phyloP scores from a whole-genome alignment of 31 red algal genomes.

The Endocladia muricata region DNA sequence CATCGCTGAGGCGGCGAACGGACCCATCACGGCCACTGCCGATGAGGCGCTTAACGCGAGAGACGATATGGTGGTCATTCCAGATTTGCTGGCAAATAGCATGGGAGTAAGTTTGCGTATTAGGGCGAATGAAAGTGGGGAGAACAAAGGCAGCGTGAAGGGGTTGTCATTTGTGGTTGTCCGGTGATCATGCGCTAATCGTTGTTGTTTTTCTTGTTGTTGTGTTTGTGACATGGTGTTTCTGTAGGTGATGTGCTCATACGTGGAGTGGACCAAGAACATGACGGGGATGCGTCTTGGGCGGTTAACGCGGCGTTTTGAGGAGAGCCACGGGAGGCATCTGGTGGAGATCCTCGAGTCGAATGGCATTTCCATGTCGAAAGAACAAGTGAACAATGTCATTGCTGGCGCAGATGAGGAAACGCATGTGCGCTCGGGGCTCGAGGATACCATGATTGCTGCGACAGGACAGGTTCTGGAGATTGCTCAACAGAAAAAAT shows the following conservation, averaged over 20 bases:
- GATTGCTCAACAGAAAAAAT: slow-evolving; percentile 67
- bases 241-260: slow-evolving; percentile 66
- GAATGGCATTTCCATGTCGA: slow-evolving; percentile 81
- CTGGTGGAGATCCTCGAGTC: slow-evolving; percentile 75
- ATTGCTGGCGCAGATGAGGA: slow-evolving; percentile 88
- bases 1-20: slow-evolving; percentile 94
- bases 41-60: slow-evolving; percentile 69
- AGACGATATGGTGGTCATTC: slow-evolving; percentile 67
- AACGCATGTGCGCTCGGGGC: slow-evolving; percentile 80
- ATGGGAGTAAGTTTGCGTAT: slow-evolving; percentile 90
- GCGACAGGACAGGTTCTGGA: slow-evolving; percentile 68
- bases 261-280: slow-evolving; percentile 96
- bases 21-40: slow-evolving; percentile 84
- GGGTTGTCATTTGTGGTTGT: not conserved
- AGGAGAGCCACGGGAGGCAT: slow-evolving; percentile 77
- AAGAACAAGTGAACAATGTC: slow-evolving; percentile 67
- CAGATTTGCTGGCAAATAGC: slow-evolving; percentile 91
- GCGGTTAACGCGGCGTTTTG: slow-evolving; percentile 80
- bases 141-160: too few relatives aligned
- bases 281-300: slow-evolving; percentile 92
- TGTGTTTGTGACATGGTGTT: too few relatives aligned
- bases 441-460: slow-evolving; percentile 96
- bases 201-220: not conserved
- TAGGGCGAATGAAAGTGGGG: too few relatives aligned
- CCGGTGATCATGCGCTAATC: not conserved